phyloP scores from a whole-genome alignment of 1,284 basidiomycete species.

The Leccinum pachyderme region DNA sequence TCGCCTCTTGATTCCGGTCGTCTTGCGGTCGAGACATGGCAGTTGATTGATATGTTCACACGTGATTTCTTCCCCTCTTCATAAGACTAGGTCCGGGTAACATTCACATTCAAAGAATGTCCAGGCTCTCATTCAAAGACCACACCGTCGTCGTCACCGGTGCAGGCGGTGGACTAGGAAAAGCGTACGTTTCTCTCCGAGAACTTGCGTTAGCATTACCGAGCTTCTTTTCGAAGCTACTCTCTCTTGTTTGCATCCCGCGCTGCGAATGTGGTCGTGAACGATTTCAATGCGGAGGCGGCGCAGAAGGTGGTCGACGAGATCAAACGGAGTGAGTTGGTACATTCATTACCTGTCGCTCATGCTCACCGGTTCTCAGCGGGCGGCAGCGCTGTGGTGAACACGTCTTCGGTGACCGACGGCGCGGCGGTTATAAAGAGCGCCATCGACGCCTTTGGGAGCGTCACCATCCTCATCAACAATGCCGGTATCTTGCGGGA shows the following conservation, averaged over 20 bases:
- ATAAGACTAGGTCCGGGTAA: background rate
- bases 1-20: constrained; percentile 93
- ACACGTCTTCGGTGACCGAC: constrained; percentile 88
- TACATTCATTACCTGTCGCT: no score
- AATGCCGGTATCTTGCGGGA: constrained; percentile 95
- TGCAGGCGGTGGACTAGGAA: constrained; percentile 92
- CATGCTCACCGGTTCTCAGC: constrained; percentile 46
- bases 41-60: constrained; percentile 9
- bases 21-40: constrained; percentile 83
- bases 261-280: constrained; percentile 93
- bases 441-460: constrained; percentile 86
- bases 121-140: constrained; percentile 78
- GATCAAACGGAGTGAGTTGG: constrained; percentile 75
- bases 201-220: constrained; percentile 26
- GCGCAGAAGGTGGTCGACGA: constrained; percentile 94
- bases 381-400: constrained; percentile 84
- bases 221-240: constrained; percentile 57
- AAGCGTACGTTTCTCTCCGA: constrained; percentile 52
- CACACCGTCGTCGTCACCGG: constrained; percentile 95
- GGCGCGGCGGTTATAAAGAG: constrained; percentile 86
- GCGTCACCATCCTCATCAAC: constrained; percentile 85
- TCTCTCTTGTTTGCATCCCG: constrained; percentile 87
- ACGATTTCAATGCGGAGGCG: constrained; percentile 87
- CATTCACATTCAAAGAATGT: constrained; percentile 13
- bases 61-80: constrained; percentile 20